A percentile compares a stretch with the other conserved stretches of the same genome.
Evolutionary conservation across 2,329 filamentous ascomycete genomes (phyloP).

Genomic region (Elsinoe perseae): DNA sequence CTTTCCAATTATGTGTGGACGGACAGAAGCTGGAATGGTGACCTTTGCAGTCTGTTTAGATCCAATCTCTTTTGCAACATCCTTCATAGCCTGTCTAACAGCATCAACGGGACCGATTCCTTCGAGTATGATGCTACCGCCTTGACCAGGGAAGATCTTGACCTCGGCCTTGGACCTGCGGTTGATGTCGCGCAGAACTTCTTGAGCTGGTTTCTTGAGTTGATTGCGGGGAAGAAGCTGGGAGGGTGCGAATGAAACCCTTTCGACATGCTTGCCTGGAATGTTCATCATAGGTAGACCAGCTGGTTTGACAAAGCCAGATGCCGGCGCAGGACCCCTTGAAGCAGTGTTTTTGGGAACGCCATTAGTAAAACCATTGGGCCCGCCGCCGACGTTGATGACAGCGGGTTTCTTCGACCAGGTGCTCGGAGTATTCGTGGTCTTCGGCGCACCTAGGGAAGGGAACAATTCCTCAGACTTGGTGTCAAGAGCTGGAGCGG

Average conservation of each 20-base stretch:
- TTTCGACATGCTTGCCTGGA: slow-evolving; percentile 74
- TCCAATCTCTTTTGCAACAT: slow-evolving; percentile 80
- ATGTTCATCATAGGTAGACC: slow-evolving; percentile 48
- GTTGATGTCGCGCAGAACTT: slow-evolving; percentile 87
- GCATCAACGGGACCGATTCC: slow-evolving; percentile 75
- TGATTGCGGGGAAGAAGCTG: slow-evolving; percentile 70
- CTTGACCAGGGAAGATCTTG: slow-evolving; percentile 64
- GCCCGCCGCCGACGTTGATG: slow-evolving; percentile 36
- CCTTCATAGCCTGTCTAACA: slow-evolving; percentile 80
- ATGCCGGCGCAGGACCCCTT: slow-evolving; percentile 55
- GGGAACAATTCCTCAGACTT: slow-evolving; percentile 89
- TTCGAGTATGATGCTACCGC: slow-evolving; percentile 70
- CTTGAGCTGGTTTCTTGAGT: slow-evolving; percentile 74
- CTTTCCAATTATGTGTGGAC: slow-evolving; percentile 87
- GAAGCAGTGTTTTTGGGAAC: slow-evolving; percentile 44
- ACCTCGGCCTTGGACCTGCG: slow-evolving; percentile 82
- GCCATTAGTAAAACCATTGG: slow-evolving; percentile 49
- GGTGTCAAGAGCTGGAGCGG: slow-evolving; percentile 56
- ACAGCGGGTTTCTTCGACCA: slow-evolving; percentile 65
- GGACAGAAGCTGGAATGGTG: slow-evolving; percentile 71
- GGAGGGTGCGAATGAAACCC: slow-evolving; percentile 62
- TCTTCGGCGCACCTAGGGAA: slow-evolving; percentile 70
- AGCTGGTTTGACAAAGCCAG: slow-evolving; percentile 36
- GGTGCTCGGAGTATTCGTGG: slow-evolving; percentile 58
- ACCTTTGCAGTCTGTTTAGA: slow-evolving; percentile 69